These are phyloP conservation scores for Melampsora larici-populina DNA, from an alignment of 1,284 basidiomycete genomes.

Conservation along the genomic window DNA sequence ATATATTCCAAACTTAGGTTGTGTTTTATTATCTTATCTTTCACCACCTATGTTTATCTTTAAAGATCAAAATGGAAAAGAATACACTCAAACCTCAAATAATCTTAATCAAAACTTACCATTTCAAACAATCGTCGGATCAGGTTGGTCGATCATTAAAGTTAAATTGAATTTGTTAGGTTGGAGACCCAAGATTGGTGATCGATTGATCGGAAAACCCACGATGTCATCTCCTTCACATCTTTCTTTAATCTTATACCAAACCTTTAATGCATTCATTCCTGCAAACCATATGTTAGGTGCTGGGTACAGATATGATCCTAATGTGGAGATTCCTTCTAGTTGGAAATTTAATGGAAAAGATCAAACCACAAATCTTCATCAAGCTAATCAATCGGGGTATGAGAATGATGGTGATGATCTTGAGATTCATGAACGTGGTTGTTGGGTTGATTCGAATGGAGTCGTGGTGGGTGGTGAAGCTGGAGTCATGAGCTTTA, in stretches of 20 bases:
- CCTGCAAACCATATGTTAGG: constrained; percentile 83
- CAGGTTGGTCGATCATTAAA: constrained; percentile 22
- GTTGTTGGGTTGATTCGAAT: constrained; percentile 35
- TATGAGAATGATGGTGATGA: not conserved
- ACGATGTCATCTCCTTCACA: constrained; percentile 91
- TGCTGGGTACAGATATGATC: constrained; percentile 78
- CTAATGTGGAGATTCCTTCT: constrained; percentile 62
- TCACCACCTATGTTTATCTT: constrained; percentile 20
- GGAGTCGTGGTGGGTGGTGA: constrained; percentile 20
- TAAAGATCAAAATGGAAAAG: not conserved
- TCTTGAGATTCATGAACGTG: not conserved
- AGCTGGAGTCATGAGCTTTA: constrained; percentile 25
- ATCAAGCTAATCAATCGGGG: constrained; percentile 43
- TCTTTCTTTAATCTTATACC: constrained; percentile 83
- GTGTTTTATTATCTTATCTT: constrained; percentile 22
- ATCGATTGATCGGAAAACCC: constrained; percentile 69
- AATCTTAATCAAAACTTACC: not conserved
- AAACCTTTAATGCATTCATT: constrained; percentile 95
- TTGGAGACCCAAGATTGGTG: constrained; percentile 39
- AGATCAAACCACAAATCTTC: constrained; percentile 49
- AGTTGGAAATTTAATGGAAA: constrained; percentile 43
- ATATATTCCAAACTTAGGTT: constrained; percentile 31
- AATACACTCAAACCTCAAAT: not conserved
- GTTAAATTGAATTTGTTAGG: constrained; percentile 26
- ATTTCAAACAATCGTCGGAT: constrained; percentile 2